phyloP scores from a whole-genome alignment of 306 rosid species.

The Canavalia ensiformis region DNA sequence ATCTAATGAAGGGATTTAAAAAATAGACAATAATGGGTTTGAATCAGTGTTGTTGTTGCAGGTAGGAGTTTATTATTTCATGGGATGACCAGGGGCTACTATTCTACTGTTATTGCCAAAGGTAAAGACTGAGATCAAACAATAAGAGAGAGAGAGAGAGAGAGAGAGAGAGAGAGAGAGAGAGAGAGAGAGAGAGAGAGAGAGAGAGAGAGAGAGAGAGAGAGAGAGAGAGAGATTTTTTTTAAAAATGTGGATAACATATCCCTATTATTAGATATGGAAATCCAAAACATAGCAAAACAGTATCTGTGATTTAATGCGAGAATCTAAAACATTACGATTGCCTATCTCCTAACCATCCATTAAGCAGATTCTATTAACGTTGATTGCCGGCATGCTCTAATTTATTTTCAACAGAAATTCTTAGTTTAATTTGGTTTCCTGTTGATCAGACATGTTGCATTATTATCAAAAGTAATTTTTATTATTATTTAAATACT shows the following conservation, averaged over 20 bases:
- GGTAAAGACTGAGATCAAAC: slow-evolving; percentile 4
- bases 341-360: slow-evolving; percentile 51
- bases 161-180: background rate
- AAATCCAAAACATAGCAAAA: slow-evolving; percentile 49
- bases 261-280: slow-evolving; percentile 48
- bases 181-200: background rate
- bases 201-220: slow-evolving; percentile 4
- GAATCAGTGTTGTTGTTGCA: slow-evolving; percentile 14
- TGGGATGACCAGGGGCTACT: slow-evolving; percentile 1
- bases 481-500: slow-evolving; percentile 35
- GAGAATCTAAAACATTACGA: slow-evolving; percentile 57
- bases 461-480: slow-evolving; percentile 34
- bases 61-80: slow-evolving; percentile 36
- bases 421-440: slow-evolving; percentile 51
- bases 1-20: background rate
- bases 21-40: background rate
- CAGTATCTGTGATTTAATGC: slow-evolving; percentile 47
- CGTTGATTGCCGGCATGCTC: slow-evolving; percentile 58
- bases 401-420: background rate
- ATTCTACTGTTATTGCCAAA: background rate
- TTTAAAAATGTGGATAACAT: slow-evolving; percentile 36
- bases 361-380: slow-evolving; percentile 51
- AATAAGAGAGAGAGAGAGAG: background rate
- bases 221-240: slow-evolving; percentile 4
- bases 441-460: slow-evolving; percentile 52